Evolutionary conservation across 768 basidiomycete genomes (phyloP), one percentile per base, ranked within the genome.

Genomic region (Suillus spraguei): DNA sequence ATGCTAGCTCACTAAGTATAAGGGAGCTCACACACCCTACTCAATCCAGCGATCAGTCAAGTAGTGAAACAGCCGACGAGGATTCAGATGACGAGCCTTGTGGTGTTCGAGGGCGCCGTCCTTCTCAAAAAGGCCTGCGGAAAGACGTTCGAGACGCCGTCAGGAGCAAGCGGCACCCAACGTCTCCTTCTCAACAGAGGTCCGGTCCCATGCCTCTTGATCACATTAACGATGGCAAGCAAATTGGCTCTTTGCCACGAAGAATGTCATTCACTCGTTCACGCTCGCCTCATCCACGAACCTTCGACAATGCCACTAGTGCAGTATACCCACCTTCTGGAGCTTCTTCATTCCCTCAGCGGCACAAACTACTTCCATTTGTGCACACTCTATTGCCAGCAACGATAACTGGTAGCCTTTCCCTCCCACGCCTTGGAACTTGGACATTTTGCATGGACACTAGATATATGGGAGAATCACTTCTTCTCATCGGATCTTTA

Each of bases 191-290:
- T 54, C 73, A 56, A 58, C 67, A 61, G 61, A 72, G 42, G 59
- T 67, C 50, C 70, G 79, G 60, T 63, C 74, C 66, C 54, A 46
- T 53, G n/a, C 50, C 60, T 59, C 60, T 50, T 41, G 74, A 64
- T 71, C 77, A 60, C 70, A 69, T 53, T 56, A 62, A 56, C 74
- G 80, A 69, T 66, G 76, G 58, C 78, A 74, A 63, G 71, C 65
- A 64, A 71, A 75, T 70, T 39, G 72, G 78, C 8, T 71, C 79
- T 24, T 69, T 66, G 56, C 78, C 71, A 47, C 78, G 72, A 59
- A 80, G 82, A 59, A 76, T 77, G 55, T 72, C 85, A 1, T 90
- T 92, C 68, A 86, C 89, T 42, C 87, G 90, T n/a, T 91, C 91
- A 8, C 85, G 85, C 24, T 91, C 91, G 2, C 90, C 91, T 47